Evolutionary conservation across 73 alveolate species (phyloP).

Genomic region (Effrenium voratum): DNA sequence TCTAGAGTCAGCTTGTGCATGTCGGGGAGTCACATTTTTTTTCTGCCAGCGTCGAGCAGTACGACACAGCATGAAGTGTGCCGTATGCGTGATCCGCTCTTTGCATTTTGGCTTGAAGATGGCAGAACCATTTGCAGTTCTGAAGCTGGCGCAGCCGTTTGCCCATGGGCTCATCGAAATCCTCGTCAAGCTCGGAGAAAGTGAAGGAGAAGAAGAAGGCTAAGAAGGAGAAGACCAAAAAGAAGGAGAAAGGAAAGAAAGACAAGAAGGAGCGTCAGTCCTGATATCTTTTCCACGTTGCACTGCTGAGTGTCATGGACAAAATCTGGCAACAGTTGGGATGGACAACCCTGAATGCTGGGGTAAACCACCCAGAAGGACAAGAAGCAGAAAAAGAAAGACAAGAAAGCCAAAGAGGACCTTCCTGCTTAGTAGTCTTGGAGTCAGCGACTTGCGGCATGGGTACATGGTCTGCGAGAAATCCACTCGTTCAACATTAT

Average conservation of each 20-base stretch:
- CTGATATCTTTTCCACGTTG: neutral
- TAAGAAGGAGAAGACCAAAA: neutral
- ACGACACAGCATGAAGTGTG: too few relatives aligned
- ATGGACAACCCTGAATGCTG: neutral
- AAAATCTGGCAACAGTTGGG: neutral
- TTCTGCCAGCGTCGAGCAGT: too few relatives aligned
- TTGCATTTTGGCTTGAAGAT: too few relatives aligned
- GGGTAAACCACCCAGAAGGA: neutral
- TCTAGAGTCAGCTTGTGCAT: too few relatives aligned
- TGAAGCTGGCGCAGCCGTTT: too few relatives aligned
- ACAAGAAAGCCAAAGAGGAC: slow-evolving; percentile 21
- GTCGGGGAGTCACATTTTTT: too few relatives aligned
- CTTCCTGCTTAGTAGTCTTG: too few relatives aligned
- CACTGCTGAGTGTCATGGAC: neutral
- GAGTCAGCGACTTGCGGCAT: neutral
- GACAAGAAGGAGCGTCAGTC: neutral
- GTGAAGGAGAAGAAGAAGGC: neutral
- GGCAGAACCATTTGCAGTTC: too few relatives aligned
- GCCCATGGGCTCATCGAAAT: slow-evolving; percentile 8
- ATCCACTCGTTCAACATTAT: neutral
- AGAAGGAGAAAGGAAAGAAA: slow-evolving; percentile 6
- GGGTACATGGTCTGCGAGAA: neutral
- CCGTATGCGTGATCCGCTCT: too few relatives aligned
- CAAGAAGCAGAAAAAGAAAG: slow-evolving; percentile 10
- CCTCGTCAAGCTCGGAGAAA: neutral